A percentile compares a stretch with the other conserved stretches of the same genome.
Evolutionary conservation across 352 stramenopile species (phyloP).

Genomic region (Phytophthora foliorum): DNA sequence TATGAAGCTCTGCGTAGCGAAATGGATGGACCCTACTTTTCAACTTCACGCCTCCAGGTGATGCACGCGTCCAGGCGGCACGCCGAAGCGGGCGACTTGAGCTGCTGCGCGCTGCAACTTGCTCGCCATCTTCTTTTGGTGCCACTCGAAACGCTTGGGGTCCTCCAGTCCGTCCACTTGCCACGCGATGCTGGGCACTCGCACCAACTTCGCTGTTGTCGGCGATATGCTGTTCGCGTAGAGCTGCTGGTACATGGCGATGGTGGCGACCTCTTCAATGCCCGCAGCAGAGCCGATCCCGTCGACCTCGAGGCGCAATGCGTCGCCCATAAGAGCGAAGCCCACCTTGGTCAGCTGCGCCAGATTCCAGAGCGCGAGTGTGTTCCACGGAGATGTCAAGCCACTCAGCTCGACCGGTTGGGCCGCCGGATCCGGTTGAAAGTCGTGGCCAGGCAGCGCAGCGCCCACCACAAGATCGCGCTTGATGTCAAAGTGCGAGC

Average conservation of each 20-base stretch:
- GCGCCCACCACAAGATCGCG: constrained; percentile 93
- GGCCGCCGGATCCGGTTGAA: constrained; percentile 30
- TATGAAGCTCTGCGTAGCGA: neutral
- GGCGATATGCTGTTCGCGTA: constrained; percentile 47
- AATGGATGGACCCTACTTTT: neutral
- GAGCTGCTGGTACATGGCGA: constrained; percentile 92
- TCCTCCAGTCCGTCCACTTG: constrained; percentile 75
- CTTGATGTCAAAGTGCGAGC: constrained; percentile 70
- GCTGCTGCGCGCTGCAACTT: constrained; percentile 87
- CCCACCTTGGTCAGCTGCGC: constrained; percentile 90
- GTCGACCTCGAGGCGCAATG: constrained; percentile 60
- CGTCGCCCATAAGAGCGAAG: constrained; percentile 92
- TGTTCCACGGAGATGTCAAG: constrained; percentile 96
- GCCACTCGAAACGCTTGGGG: constrained; percentile 87
- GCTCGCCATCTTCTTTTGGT: constrained; percentile 96
- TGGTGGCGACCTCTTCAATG: constrained; percentile 95
- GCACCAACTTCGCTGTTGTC: constrained; percentile 87
- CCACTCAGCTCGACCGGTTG: constrained; percentile 82
- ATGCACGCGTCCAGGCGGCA: constrained; percentile 54
- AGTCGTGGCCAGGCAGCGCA: constrained; percentile 85
- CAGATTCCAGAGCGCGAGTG: constrained; percentile 95
- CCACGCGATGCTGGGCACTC: constrained; percentile 85
- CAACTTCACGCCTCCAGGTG: constrained; percentile 46
- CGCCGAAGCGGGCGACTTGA: constrained; percentile 76
- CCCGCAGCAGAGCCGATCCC: constrained; percentile 52